phyloP scores from a whole-genome alignment of 176 grass and related monocot genomes.

The Metroxylon sagu region DNA sequence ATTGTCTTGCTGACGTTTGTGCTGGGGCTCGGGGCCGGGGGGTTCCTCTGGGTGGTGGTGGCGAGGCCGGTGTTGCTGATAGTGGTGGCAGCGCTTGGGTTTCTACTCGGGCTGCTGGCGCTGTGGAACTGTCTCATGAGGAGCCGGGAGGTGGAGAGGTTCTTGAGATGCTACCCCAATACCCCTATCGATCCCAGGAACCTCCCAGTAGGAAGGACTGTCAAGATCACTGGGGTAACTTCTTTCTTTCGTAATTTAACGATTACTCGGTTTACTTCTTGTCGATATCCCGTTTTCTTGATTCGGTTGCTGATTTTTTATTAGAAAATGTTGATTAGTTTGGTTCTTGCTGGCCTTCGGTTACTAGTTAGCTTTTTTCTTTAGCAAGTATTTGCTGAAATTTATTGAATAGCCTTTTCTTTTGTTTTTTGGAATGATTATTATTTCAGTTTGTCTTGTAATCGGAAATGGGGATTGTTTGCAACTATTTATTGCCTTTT shows the following conservation, averaged over 20 bases:
- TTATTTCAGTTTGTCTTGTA: too few relatives aligned
- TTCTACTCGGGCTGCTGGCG: conserved; percentile 20
- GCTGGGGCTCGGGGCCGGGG: conserved; percentile 47
- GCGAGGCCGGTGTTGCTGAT: conserved; percentile 37
- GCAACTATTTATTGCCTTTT: too few relatives aligned
- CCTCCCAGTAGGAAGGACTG: conserved; percentile 63
- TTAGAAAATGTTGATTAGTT: too few relatives aligned
- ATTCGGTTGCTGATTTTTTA: background rate
- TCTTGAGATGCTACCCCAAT: conserved; percentile 46
- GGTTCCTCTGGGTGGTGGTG: conserved; percentile 38
- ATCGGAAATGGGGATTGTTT: too few relatives aligned
- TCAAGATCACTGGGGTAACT: conserved; percentile 91
- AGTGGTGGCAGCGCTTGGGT: conserved; percentile 24
- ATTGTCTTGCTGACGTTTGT: conserved; percentile 29
- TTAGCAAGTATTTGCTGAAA: too few relatives aligned
- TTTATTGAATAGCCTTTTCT: too few relatives aligned
- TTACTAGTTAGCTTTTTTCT: too few relatives aligned
- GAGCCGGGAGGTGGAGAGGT: conserved; percentile 50
- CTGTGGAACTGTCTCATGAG: conserved; percentile 42
- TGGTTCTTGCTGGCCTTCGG: too few relatives aligned
- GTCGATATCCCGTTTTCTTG: too few relatives aligned
- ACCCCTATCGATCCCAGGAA: conserved; percentile 48
- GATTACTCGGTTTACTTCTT: too few relatives aligned
- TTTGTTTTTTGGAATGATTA: too few relatives aligned
- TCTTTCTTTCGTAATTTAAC: background rate